phyloP scores from a whole-genome alignment of 305 asterid species.

The Fraxinus xanthoxyloides region DNA sequence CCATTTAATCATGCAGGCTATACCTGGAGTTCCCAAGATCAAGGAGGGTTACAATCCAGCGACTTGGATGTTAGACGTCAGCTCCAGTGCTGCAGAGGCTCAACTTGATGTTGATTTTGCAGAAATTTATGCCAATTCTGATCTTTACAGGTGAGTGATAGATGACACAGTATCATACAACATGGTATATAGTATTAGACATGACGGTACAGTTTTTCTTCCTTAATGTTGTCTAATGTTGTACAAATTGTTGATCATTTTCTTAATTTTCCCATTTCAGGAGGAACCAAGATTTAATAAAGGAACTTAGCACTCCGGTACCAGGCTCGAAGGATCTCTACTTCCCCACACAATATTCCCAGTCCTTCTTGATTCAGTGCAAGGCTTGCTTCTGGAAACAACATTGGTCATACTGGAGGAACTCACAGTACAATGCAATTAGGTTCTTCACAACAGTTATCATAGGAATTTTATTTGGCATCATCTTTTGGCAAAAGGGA shows the following conservation, averaged over 20 bases:
- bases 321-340: constrained; percentile 48
- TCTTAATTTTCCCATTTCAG: constrained; percentile 31
- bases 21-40: constrained; percentile 68
- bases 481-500: constrained; percentile 76
- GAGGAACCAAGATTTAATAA: constrained; percentile 60
- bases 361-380: constrained; percentile 65
- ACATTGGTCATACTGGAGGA: constrained; percentile 88
- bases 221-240: neutral
- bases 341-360: constrained; percentile 70
- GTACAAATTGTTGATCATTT: neutral
- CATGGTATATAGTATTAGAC: neutral
- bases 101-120: constrained; percentile 75
- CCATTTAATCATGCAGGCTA: constrained; percentile 38
- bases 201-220: neutral
- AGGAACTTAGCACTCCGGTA: constrained; percentile 61
- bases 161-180: neutral
- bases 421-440: constrained; percentile 67
- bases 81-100: constrained; percentile 51
- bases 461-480: constrained; percentile 66
- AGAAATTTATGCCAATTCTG: constrained; percentile 60
- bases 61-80: constrained; percentile 90
- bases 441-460: constrained; percentile 63
- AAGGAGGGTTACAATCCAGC: constrained; percentile 84
- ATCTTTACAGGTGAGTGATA: constrained; percentile 48
- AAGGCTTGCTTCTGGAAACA: constrained; percentile 86